Evolutionary conservation across 2,329 filamentous ascomycete species (phyloP).

Genomic region (Trichoderma aggressivum): DNA sequence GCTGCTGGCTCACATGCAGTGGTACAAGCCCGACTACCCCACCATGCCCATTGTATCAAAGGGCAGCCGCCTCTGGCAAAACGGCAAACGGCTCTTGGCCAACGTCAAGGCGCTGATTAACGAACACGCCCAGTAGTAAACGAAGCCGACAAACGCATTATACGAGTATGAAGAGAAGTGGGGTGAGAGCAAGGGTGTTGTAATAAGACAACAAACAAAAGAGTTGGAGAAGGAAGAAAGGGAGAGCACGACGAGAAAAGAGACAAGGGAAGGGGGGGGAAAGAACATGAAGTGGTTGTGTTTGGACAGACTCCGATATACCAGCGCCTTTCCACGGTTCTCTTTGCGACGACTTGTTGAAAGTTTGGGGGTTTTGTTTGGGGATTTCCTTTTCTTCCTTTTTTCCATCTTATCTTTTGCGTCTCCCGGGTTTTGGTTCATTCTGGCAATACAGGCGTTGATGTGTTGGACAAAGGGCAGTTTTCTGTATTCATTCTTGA

Average conservation of each 20-base stretch:
- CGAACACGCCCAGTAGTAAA: slow-evolving; percentile 32
- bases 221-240: background rate
- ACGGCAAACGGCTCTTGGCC: slow-evolving; percentile 30
- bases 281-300: background rate
- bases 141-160: no score
- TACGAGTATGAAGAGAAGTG: no score
- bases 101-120: slow-evolving; percentile 30
- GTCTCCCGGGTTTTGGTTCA: background rate
- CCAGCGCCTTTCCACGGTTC: background rate
- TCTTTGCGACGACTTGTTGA: background rate
- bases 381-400: background rate
- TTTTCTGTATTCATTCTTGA: background rate
- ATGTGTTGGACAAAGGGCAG: background rate
- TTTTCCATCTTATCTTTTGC: background rate
- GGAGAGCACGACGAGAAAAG: background rate
- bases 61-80: slow-evolving; percentile 32
- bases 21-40: slow-evolving; percentile 58
- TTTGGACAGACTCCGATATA: background rate
- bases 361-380: background rate
- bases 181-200: background rate
- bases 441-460: background rate
- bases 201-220: background rate
- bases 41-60: slow-evolving; percentile 55
- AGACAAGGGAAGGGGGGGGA: background rate
- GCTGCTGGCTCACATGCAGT: slow-evolving; percentile 64